Percentiles rank a stretch among this genome's conserved stretches.
Conservation (phyloP, 2,329 filamentous ascomycete species). For the Hypoxylon sp. region DNA sequence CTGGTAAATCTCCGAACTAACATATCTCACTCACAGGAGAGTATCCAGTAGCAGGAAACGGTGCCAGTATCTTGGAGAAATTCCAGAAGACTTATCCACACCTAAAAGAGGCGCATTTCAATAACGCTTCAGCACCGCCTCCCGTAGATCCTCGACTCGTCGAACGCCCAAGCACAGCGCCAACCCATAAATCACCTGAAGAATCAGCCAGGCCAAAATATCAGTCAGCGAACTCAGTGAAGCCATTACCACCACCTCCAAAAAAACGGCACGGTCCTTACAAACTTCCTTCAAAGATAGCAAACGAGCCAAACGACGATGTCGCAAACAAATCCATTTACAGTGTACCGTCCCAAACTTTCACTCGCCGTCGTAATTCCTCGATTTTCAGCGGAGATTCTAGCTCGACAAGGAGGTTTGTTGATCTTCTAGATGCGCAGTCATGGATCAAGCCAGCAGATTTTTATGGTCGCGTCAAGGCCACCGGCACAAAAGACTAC, state of each 20-base stretch:
- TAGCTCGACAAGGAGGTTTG: conserved; percentile 53
- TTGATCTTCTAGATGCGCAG: conserved; percentile 72
- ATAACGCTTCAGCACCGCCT: conserved; percentile 52
- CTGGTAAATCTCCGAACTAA: conserved; percentile 43
- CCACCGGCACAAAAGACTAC: conserved; percentile 67
- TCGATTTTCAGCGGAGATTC: conserved; percentile 55
- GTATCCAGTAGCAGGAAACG: conserved; percentile 60
- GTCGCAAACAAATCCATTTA: conserved; percentile 35
- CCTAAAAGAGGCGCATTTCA: conserved; percentile 49
- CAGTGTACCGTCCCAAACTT: conserved; percentile 45
- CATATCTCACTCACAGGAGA: conserved; percentile 53
- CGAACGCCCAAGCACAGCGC: conserved; percentile 59
- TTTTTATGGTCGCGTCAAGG: conserved; percentile 65
- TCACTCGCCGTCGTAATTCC: conserved; percentile 50
- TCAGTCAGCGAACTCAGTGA: conserved; percentile 37
- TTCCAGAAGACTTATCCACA: conserved; percentile 55
- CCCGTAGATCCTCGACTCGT: conserved; percentile 53
- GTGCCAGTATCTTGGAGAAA: conserved; percentile 56
- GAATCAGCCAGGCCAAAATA: conserved; percentile 34
- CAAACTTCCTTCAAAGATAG: conserved; percentile 47
- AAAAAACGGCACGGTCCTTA: conserved; percentile 52
- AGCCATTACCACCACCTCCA: conserved; percentile 34
- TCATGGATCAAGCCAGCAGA: conserved; percentile 65
- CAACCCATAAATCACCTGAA: conserved; percentile 40
- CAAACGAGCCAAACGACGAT: conserved; percentile 33